Evolutionary conservation across 768 basidiomycete species (phyloP), one percentile per base, ranked within the genome.

Genomic region (Pisolithus orientalis): DNA sequence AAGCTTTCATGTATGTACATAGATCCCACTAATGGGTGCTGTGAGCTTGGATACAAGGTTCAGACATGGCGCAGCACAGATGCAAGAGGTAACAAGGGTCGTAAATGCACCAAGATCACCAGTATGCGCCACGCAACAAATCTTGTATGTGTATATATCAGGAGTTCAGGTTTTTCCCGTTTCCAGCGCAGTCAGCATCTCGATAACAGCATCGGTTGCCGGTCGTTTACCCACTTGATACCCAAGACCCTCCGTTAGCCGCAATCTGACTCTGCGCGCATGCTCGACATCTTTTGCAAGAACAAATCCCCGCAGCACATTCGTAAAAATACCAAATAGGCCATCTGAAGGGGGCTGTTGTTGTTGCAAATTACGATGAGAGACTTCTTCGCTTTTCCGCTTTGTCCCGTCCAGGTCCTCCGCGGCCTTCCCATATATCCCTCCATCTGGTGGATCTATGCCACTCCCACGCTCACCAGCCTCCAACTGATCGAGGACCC

Each of bases 401-500:
- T 39, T 46, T 38, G 47, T 32, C 17, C 25, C 3, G 16, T 25
- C 21, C 21, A 21, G 21, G 21, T 21, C 45, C 45, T 24, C 29
- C 34, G 11, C 46, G 24, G 13, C 31, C 17, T 25, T 32, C 7
- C 40, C 46, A 4, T n/a, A 25, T 37, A 11, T 25, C 17, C 4
- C 21, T 13, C 28, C 31, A 29, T 31, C 16, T 3, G 6, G 11
- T 13, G 29, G 13, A 50, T 28, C 29, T 7, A 39, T 24, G 6
- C 31, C 17, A 11, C 5, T 38, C 21, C 8, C 10, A 32, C 51
- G 53, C 24, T 29, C 54, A 14, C 14, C 17, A n/a, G 53, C 52
- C 58, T 78, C 80, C 47, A 81, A 57, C 13, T 64, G 55, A 10
- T 71, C 64, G 32, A 85, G 63, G 31, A 85, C 64, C 24, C 61